Conservation (phyloP, 1,139 yeast species). For the Saccharomyces hybrid region DNA sequence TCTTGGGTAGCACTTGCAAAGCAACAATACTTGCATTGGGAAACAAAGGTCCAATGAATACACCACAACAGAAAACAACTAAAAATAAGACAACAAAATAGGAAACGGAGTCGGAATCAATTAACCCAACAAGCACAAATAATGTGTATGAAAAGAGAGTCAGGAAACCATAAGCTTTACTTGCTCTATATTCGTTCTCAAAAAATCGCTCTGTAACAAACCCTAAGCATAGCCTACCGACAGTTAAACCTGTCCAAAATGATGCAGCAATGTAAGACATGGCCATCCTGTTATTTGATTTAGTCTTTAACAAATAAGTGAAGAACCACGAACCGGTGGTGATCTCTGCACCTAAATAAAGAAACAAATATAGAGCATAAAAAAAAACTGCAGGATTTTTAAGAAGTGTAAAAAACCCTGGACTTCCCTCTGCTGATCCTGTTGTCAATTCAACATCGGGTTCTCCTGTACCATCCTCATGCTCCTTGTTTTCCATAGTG, state of each 20-base stretch:
- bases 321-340: conserved; percentile 64
- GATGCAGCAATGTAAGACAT: conserved; percentile 56
- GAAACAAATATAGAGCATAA: conserved; percentile 45
- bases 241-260: conserved; percentile 59
- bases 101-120: conserved; percentile 12
- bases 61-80: conserved; percentile 49
- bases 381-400: conserved; percentile 40
- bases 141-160: conserved; percentile 19
- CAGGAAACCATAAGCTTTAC: conserved; percentile 33
- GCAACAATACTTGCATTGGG: conserved; percentile 68
- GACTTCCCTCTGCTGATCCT: background rate
- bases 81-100: conserved; percentile 28
- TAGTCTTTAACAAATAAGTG: conserved; percentile 47
- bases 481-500: conserved; percentile 17
- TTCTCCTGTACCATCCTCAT: conserved; percentile 18
- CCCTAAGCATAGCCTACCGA: conserved; percentile 53
- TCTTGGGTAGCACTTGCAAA: conserved; percentile 52
- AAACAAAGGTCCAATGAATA: conserved; percentile 71
- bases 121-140: conserved; percentile 19
- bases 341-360: conserved; percentile 60
- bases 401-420: conserved; percentile 31
- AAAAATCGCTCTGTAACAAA: conserved; percentile 50
- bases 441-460: conserved; percentile 6
- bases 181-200: conserved; percentile 45
- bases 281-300: conserved; percentile 37